phyloP scores from a whole-genome alignment of 2,329 filamentous ascomycete species.

The Botrytis squamosa region DNA sequence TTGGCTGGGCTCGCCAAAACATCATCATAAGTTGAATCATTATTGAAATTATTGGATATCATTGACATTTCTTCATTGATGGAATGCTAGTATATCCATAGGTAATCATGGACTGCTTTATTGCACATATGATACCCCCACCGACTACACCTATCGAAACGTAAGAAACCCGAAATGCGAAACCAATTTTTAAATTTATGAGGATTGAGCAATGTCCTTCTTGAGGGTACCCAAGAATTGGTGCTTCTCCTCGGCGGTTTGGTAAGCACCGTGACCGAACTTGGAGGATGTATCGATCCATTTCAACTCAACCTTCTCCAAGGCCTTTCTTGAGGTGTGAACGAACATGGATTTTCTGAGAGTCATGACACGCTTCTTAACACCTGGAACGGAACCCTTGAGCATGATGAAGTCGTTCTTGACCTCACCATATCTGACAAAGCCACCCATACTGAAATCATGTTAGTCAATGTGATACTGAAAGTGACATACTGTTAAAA shows the following conservation, averaged over 20 bases:
- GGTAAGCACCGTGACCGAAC: constrained; percentile 99
- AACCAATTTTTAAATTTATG: constrained; percentile 44
- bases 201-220: constrained; percentile 75
- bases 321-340: constrained; percentile 90
- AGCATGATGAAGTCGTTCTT: constrained; percentile 99
- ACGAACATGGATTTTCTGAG: constrained; percentile 98
- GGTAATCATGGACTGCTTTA: constrained; percentile 30
- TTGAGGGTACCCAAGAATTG: constrained; percentile 94
- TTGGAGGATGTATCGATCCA: constrained; percentile 99
- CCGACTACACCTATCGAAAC: constrained; percentile 36
- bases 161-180: constrained; percentile 38
- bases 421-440: constrained; percentile 98
- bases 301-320: constrained; percentile 99
- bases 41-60: constrained; percentile 16
- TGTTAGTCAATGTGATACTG: constrained; percentile 38
- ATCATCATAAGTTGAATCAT: background rate
- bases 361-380: constrained; percentile 99
- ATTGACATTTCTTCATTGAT: constrained; percentile 36
- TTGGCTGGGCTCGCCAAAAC: background rate
- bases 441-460: constrained; percentile 80
- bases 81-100: constrained; percentile 30
- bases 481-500: constrained; percentile 40
- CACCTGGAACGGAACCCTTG: constrained; percentile 96
- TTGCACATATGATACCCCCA: constrained; percentile 33
- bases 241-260: constrained; percentile 97